phyloP scores from a whole-genome alignment of 2,329 filamentous ascomycete genomes.

The Penicillium sp. region DNA sequence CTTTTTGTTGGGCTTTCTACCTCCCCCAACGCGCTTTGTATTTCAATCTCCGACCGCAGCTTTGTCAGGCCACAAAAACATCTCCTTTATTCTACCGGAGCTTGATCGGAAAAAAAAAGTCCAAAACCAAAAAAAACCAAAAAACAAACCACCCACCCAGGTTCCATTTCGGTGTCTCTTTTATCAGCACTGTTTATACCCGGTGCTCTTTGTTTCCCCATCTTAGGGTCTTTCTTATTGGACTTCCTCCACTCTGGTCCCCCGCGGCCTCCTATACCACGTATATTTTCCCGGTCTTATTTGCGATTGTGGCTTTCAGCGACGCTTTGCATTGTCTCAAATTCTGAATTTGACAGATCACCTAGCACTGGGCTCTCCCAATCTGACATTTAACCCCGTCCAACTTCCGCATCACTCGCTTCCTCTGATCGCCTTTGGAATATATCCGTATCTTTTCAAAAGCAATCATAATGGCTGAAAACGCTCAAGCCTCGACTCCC shows the following conservation, averaged over 20 bases:
- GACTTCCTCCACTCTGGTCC: slow-evolving; percentile 1
- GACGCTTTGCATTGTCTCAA: slow-evolving; percentile 29
- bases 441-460: slow-evolving; percentile 23
- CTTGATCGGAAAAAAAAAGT: not conserved
- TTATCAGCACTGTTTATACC: slow-evolving; percentile 12
- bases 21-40: slow-evolving; percentile 7
- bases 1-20: slow-evolving; percentile 13
- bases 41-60: slow-evolving; percentile 11
- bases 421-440: slow-evolving; percentile 20
- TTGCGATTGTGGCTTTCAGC: slow-evolving; percentile 25
- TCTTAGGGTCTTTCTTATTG: slow-evolving; percentile 8
- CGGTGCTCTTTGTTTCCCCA: slow-evolving; percentile 11
- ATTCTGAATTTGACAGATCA: slow-evolving; percentile 12
- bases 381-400: slow-evolving; percentile 12
- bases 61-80: slow-evolving; percentile 4
- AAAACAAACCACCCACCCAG: not conserved
- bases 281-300: slow-evolving; percentile 9
- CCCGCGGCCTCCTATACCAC: slow-evolving; percentile 13
- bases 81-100: not conserved
- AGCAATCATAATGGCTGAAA: slow-evolving; percentile 70
- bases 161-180: slow-evolving; percentile 2
- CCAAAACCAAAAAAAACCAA: not conserved
- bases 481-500: slow-evolving; percentile 61
- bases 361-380: not conserved
- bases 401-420: slow-evolving; percentile 24